Evolutionary conservation across 495 filamentous ascomycete genomes (phyloP), one percentile per base, ranked within the genome.

Genomic region (Halenospora varia): DNA sequence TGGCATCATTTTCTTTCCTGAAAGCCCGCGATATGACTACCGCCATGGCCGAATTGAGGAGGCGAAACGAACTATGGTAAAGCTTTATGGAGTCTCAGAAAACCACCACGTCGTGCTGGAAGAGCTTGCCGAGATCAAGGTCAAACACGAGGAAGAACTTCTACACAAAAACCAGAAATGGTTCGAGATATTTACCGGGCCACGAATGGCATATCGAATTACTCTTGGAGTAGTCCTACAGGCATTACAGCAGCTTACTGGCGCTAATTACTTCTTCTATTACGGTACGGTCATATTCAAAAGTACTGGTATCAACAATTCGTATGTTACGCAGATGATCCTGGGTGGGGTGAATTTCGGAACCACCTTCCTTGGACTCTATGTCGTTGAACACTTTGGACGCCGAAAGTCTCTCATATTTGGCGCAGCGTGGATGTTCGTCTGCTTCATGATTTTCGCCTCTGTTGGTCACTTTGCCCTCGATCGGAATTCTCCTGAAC

Each of bases 391-490:
- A 69, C 77, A 80, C 54, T 86, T 80, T 25, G 86, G 87, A 51
- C 82, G 87, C 39, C 82, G 87, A 52, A 82, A 79, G 51, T 77
- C 75, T 26, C 73, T 90, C n/a, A 85, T 89, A 56, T 68, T 75
- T 19, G 87, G 87, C 58, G 87, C 75, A 8, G 63, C 71, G 24
- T 85, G 84, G 79, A 86, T 87, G 77, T 81, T 82, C 61, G 65
- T 79, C 53, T 89, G 84, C 71, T 86, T 88, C 77, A 68, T 88
- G 71, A 83, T 89, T 66, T 88, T 86, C 70, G 85, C 87, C n/a
- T 75, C 80, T 47, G 75, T 88, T 46, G 77, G 84, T 56, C 73
- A 82, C 70, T 83, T 75, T 63, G 23, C 70, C 74, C 49, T 71
- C 82, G 25, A 71, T 73, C 51, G 83, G 77, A 25, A 83, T 77